These are phyloP conservation scores for Chalciporus sp. DNA, from an alignment of 1,284 basidiomycete species.

Conservation along the genomic window DNA sequence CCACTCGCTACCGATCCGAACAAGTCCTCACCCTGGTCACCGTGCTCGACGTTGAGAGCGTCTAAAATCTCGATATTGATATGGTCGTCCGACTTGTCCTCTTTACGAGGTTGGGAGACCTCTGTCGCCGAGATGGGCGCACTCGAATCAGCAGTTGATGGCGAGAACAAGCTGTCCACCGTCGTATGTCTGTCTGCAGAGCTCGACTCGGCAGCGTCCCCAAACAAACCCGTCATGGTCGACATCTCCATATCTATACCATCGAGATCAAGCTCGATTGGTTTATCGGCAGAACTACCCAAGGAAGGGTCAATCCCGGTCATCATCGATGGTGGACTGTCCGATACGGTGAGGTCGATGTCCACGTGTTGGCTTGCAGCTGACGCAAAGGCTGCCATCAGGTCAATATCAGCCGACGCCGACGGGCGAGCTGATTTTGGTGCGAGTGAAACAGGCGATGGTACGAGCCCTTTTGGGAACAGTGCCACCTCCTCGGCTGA, in stretches of 20 bases:
- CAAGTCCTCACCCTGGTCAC: constrained; percentile 17
- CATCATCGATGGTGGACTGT: constrained; percentile 37
- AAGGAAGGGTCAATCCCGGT: constrained; percentile 36
- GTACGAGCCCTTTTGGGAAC: constrained; percentile 54
- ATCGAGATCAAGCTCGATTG: constrained; percentile 77
- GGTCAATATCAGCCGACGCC: constrained; percentile 58
- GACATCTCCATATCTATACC: constrained; percentile 63
- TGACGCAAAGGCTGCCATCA: constrained; percentile 61
- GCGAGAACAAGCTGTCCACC: constrained; percentile 51
- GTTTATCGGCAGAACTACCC: constrained; percentile 73
- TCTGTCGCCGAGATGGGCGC: constrained; percentile 19
- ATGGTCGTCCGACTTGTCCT: constrained; percentile 7
- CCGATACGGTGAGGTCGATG: constrained; percentile 43
- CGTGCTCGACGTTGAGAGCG: constrained; percentile 25
- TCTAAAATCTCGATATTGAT: constrained; percentile 35
- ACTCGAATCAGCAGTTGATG: constrained; percentile 25
- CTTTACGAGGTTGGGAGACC: constrained; percentile 16
- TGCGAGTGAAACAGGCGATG: constrained; percentile 77
- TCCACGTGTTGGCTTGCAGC: constrained; percentile 40
- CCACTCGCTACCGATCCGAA: constrained; percentile 26
- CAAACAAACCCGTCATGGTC: constrained; percentile 55
- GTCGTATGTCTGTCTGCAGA: constrained; percentile 34
- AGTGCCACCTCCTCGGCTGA: constrained; percentile 60
- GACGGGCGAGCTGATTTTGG: constrained; percentile 69
- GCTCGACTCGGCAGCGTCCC: constrained; percentile 41